Conservation (phyloP, 495 filamentous ascomycete species). For the Penicillium bialowiezense region DNA sequence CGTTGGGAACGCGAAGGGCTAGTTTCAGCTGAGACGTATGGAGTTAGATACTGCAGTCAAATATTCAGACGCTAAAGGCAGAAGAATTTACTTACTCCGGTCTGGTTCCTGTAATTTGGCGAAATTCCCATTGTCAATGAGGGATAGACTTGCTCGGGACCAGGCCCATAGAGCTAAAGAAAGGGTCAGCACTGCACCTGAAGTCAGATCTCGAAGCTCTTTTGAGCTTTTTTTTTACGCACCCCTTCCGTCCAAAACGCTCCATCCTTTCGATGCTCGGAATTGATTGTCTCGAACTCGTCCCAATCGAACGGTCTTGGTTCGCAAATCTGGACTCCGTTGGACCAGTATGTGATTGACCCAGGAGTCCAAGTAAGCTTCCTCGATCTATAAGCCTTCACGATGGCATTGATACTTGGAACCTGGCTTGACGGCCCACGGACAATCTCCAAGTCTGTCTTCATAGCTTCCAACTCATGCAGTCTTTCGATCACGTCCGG, state of each 20-base stretch:
- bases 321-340: neutral
- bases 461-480: neutral
- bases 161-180: neutral
- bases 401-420: slow-evolving; percentile 1
- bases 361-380: neutral
- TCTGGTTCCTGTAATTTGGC: no score
- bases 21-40: neutral
- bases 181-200: neutral
- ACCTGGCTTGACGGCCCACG: neutral
- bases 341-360: slow-evolving; percentile 9
- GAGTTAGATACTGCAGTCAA: neutral
- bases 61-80: neutral
- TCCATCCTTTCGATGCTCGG: neutral
- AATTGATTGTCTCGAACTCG: slow-evolving; percentile 2
- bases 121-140: neutral
- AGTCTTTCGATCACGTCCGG: neutral
- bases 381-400: neutral
- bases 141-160: neutral
- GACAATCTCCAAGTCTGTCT: neutral
- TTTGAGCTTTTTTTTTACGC: no score
- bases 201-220: neutral
- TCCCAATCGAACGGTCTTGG: slow-evolving; percentile 7
- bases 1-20: neutral
- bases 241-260: slow-evolving; percentile 2
- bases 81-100: no score